Evolutionary conservation across 1,284 basidiomycete genomes (phyloP), one percentile per base, ranked within the genome.

Genomic region (Trametes pubescens): DNA sequence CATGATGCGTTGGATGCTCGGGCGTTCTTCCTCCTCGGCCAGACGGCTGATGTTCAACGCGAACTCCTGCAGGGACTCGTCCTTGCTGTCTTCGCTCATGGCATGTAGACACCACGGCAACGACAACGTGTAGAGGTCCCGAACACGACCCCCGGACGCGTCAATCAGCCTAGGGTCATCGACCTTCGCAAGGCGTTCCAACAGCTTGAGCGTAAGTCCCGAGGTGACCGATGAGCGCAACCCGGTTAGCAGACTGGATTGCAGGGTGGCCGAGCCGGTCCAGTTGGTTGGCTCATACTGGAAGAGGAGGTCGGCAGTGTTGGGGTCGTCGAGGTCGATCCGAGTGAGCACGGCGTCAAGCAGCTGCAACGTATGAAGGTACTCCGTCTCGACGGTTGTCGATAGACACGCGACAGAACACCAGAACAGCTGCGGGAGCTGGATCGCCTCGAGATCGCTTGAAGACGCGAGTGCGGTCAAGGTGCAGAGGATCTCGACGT

Each of bases 81-180:
- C 89, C 59, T 84, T 81, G 65, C 82, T 81, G 55, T 92, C 89
- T 16, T 82, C 78, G 48, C 87, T 80, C 85, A 95, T 94, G 4
- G 90, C 89, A 65, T 92, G 88, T 35, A 98, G 78, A 78, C 94
- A 96, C 91, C 93, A 95, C 0, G 96, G 96, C n/a, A 98, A 79
- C 1, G 88, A 87, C 6, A 91, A 82, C 0, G 93, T 89, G 74
- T 96, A 97, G 34, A 96, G 80, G 73, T 95, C 93, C 13, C 94
- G 86, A 10, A 98, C 80, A 34, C 95, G 89, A 47, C 87, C 88
- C 44, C 86, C 84, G 0, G 88, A 84, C 34, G 85, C 76, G 76
- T 97, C 95, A 46, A 97, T 86, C 26, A 97, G 81, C 22, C 85
- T 82, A 14, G 84, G 80, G 65, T 92, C 87, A 16, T 84, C 77